Conservation (phyloP, 2,329 filamentous ascomycete species). For the Sarocladium brachiariae region DNA sequence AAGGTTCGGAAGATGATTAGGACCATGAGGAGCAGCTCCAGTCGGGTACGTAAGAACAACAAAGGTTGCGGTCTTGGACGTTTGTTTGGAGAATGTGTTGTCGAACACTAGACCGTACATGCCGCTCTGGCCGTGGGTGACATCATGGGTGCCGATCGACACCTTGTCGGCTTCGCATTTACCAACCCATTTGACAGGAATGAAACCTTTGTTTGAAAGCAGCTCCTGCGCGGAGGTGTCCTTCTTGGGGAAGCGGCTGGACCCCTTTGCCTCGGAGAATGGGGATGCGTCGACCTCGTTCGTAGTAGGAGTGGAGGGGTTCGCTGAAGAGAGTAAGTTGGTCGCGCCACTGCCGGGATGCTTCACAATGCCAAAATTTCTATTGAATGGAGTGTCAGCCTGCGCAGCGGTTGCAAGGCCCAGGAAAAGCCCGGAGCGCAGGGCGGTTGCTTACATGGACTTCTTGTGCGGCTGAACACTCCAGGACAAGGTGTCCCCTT, state of each 20-base stretch:
- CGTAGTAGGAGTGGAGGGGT: slow-evolving; percentile 17
- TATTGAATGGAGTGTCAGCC: slow-evolving; percentile 24
- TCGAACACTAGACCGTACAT: slow-evolving; percentile 98
- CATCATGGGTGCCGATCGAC: slow-evolving; percentile 81
- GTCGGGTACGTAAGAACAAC: slow-evolving; percentile 92
- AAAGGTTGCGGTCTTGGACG: slow-evolving; percentile 90
- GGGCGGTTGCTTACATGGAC: slow-evolving; percentile 59
- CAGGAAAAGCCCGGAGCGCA: neutral
- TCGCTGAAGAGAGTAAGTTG: slow-evolving; percentile 33
- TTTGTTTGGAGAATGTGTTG: slow-evolving; percentile 96
- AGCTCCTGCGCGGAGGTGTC: slow-evolving; percentile 58
- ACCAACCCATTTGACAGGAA: slow-evolving; percentile 76
- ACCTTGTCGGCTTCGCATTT: slow-evolving; percentile 97
- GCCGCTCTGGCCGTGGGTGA: slow-evolving; percentile 65
- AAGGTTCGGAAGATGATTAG: slow-evolving; percentile 59
- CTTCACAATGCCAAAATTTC: slow-evolving; percentile 96
- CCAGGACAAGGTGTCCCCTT: slow-evolving; percentile 92
- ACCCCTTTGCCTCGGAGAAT: slow-evolving; percentile 35
- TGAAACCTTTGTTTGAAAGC: slow-evolving; percentile 59
- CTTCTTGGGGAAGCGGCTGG: slow-evolving; percentile 44
- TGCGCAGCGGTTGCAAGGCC: neutral
- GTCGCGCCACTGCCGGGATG: slow-evolving; percentile 70
- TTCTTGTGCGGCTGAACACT: slow-evolving; percentile 97
- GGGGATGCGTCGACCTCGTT: slow-evolving; percentile 27
- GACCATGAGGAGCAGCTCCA: slow-evolving; percentile 67